Evolutionary conservation across 2,329 filamentous ascomycete species (phyloP).

Genomic region (Hymenoscyphus repandus): DNA sequence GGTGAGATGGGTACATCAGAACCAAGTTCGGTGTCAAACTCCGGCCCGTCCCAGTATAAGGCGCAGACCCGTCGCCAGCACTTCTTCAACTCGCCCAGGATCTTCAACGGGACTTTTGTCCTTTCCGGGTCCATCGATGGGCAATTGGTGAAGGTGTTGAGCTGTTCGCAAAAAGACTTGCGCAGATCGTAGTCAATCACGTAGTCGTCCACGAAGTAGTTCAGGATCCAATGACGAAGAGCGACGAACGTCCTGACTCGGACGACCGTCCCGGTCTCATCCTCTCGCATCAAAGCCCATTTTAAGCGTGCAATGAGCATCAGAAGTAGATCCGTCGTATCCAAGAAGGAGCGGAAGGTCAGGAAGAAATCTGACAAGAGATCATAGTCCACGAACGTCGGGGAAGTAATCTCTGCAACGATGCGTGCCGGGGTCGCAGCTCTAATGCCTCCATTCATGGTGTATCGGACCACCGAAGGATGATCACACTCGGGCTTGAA

Average conservation of each 20-base stretch:
- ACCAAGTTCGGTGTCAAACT: conserved; percentile 56
- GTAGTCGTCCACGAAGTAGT: conserved; percentile 97
- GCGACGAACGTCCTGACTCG: conserved; percentile 93
- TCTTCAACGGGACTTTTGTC: conserved; percentile 65
- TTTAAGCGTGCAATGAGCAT: conserved; percentile 80
- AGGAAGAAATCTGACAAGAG: conserved; percentile 96
- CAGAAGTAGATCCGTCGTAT: conserved; percentile 67
- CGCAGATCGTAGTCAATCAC: conserved; percentile 70
- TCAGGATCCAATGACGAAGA: conserved; percentile 92
- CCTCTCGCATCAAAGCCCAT: conserved; percentile 76
- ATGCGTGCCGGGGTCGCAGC: conserved; percentile 88
- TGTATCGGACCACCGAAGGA: conserved; percentile 75
- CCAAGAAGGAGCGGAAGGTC: conserved; percentile 84
- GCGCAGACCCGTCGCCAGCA: conserved; percentile 93
- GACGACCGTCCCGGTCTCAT: conserved; percentile 89
- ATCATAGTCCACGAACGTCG: conserved; percentile 93
- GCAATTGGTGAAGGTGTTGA: conserved; percentile 64
- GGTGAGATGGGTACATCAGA: conserved; percentile 66
- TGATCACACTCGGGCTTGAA: conserved; percentile 76
- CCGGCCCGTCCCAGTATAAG: conserved; percentile 77
- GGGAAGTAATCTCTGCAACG: conserved; percentile 93
- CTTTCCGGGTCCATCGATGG: conserved; percentile 40
- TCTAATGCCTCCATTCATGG: conserved; percentile 67
- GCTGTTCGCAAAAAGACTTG: conserved; percentile 69
- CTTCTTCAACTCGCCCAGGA: conserved; percentile 89